Evolutionary conservation across 257 asterid genomes (phyloP).

Genomic region (Capsicum baccatum): DNA sequence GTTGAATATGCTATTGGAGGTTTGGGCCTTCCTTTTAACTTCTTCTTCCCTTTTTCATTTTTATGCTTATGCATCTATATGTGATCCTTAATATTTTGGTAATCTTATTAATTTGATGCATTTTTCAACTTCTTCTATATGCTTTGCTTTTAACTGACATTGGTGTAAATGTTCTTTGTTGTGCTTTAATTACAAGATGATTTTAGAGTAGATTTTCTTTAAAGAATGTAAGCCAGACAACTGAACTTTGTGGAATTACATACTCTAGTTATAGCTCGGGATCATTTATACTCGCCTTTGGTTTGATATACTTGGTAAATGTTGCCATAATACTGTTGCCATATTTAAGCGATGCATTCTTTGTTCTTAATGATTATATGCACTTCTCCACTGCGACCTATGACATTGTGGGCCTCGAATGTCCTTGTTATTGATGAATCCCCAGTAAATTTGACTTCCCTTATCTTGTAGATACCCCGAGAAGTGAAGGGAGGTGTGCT

Average conservation of each 20-base stretch:
- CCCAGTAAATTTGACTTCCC: no score
- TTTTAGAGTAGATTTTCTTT: background rate
- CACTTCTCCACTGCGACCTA: no score
- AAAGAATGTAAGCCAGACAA: background rate
- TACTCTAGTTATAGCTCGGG: background rate
- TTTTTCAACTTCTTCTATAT: background rate
- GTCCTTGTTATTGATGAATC: no score
- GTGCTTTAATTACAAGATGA: background rate
- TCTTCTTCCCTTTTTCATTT: background rate
- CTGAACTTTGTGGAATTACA: background rate
- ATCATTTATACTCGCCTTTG: background rate
- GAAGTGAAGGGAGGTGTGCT: no score
- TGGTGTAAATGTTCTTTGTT: no score
- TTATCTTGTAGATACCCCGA: no score
- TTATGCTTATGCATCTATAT: background rate
- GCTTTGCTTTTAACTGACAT: no score
- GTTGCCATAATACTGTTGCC: background rate
- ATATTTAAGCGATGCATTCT: background rate
- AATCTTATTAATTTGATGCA: background rate
- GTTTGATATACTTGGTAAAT: conserved; percentile 6
- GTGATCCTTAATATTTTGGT: no score
- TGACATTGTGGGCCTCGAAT: no score
- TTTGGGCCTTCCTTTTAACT: no score
- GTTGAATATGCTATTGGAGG: no score
- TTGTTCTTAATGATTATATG: background rate